Conservation (phyloP, 108 stramenopile species). For the Skeletonema tropicum region DNA sequence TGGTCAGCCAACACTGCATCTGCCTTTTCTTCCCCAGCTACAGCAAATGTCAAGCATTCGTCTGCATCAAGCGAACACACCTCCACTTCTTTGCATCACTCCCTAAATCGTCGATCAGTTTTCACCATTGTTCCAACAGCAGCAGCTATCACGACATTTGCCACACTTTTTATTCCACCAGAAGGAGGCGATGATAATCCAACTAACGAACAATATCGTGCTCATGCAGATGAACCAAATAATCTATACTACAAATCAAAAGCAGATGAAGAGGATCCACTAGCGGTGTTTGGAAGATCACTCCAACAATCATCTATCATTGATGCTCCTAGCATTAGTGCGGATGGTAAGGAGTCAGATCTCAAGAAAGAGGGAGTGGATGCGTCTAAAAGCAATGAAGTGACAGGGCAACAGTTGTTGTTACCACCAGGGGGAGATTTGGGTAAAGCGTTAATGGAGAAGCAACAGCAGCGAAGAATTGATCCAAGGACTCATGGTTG, state of each 20-base stretch:
- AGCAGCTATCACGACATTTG: background rate
- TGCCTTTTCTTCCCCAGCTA: background rate
- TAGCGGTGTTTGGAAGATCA: constrained; percentile 23
- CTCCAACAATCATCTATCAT: background rate
- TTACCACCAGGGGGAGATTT: constrained; percentile 13
- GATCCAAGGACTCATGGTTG: constrained; percentile 34
- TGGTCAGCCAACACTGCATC: background rate
- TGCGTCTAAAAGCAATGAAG: background rate
- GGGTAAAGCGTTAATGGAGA: constrained; percentile 15
- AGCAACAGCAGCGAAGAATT: constrained; percentile 19
- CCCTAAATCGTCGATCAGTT: background rate
- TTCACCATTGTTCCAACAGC: background rate
- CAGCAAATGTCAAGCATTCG: background rate
- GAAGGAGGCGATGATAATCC: background rate
- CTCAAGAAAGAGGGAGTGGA: background rate
- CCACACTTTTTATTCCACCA: background rate
- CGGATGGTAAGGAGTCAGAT: background rate
- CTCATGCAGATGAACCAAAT: constrained; percentile 18
- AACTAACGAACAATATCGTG: background rate
- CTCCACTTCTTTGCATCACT: too few species aligned
- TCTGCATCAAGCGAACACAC: background rate
- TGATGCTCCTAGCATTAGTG: background rate
- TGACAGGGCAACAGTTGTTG: background rate
- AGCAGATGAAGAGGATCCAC: constrained; percentile 23
- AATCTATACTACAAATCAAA: constrained; percentile 17